Conservation (phyloP, 2,329 filamentous ascomycete species). For the Colletotrichum camelliae region DNA sequence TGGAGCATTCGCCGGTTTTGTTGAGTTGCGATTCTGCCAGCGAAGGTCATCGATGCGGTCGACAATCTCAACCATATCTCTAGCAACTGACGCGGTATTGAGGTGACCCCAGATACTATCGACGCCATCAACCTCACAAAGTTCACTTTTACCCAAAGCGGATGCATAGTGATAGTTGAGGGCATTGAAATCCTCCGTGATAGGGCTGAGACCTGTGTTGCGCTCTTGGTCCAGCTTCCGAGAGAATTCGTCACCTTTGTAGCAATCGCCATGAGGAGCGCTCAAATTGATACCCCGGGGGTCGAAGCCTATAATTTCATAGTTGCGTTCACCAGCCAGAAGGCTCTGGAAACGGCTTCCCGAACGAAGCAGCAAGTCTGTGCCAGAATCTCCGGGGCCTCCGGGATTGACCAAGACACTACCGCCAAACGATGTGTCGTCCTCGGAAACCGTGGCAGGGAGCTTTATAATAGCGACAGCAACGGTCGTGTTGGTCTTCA, state of each 20-base stretch:
- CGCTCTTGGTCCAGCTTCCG: constrained; percentile 27
- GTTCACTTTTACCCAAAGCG: constrained; percentile 19
- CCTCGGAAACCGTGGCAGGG: constrained; percentile 33
- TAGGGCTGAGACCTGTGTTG: constrained; percentile 8
- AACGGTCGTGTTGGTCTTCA: constrained; percentile 19
- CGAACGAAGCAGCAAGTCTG: constrained; percentile 24
- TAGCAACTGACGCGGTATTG: constrained; percentile 31
- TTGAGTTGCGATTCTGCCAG: not conserved
- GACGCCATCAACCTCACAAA: constrained; percentile 24
- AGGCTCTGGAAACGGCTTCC: constrained; percentile 26
- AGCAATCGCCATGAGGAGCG: constrained; percentile 37
- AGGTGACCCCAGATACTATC: constrained; percentile 28
- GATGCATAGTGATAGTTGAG: constrained; percentile 19
- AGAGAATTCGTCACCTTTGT: constrained; percentile 26
- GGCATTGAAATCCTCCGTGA: not conserved
- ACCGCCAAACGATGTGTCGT: constrained; percentile 35
- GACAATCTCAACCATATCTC: constrained; percentile 38
- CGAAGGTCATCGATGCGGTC: constrained; percentile 32
- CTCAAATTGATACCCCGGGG: constrained; percentile 38
- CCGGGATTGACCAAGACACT: constrained; percentile 41
- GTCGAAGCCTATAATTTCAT: constrained; percentile 40
- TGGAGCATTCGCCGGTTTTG: not conserved
- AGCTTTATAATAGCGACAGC: constrained; percentile 37
- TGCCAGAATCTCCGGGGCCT: constrained; percentile 41
- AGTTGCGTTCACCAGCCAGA: constrained; percentile 27